These are phyloP conservation scores for Diddensiella transvaalensis DNA, from an alignment of 805 yeast genomes.

Conservation along the genomic window DNA sequence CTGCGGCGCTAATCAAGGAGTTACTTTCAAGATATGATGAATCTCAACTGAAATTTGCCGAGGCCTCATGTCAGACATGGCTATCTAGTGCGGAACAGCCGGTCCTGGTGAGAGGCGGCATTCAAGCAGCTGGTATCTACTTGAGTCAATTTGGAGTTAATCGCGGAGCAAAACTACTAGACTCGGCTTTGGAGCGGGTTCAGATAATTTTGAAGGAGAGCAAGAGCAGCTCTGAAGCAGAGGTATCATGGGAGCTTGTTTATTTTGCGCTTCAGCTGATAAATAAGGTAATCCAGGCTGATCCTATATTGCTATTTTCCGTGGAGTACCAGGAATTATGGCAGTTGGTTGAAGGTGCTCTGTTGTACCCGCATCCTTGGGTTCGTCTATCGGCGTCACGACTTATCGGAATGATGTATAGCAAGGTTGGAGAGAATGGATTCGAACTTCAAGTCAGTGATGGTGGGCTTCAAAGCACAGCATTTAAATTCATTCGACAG, in stretches of 20 bases:
- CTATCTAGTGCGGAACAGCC: slow-evolving; percentile 38
- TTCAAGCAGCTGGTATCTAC: slow-evolving; percentile 64
- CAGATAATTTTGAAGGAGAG: slow-evolving; percentile 36
- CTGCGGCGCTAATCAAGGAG: slow-evolving; percentile 54
- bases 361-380: slow-evolving; percentile 91
- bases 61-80: slow-evolving; percentile 56
- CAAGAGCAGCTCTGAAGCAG: slow-evolving; percentile 38
- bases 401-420: slow-evolving; percentile 51
- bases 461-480: slow-evolving; percentile 55
- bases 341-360: slow-evolving; percentile 48
- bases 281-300: slow-evolving; percentile 33
- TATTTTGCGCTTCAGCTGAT: slow-evolving; percentile 59
- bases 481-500: slow-evolving; percentile 68
- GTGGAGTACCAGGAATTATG: slow-evolving; percentile 42
- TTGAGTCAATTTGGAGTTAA: slow-evolving; percentile 46
- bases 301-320: slow-evolving; percentile 31
- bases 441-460: slow-evolving; percentile 35
- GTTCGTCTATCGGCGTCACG: slow-evolving; percentile 67
- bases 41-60: slow-evolving; percentile 34
- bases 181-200: slow-evolving; percentile 37
- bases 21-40: slow-evolving; percentile 47
- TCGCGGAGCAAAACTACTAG: slow-evolving; percentile 41
- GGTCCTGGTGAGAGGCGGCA: slow-evolving; percentile 66
- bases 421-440: slow-evolving; percentile 31
- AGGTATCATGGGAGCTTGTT: slow-evolving; percentile 70